Base-by-base conservation (phyloP, 2,329 filamentous ascomycete genomes). In the Purpureocillium takamizusanense region DNA sequence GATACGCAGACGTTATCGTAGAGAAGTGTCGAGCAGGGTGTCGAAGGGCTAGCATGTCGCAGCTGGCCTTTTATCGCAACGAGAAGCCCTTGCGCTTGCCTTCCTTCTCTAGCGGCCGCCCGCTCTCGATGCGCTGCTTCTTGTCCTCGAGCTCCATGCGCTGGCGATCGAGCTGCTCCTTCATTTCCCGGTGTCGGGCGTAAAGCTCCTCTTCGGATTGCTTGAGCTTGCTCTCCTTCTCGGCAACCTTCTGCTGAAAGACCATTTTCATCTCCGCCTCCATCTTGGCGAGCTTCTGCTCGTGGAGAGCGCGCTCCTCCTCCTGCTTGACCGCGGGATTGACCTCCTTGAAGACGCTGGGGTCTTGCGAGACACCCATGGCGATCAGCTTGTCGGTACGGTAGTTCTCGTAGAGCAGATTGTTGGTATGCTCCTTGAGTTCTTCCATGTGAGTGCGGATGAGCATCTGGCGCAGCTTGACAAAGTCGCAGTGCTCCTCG, bases 181-280 rank as follows among this genome's bases (percentile, higher is more conserved):
- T 98, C 92, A 98, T 98, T 74, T 98, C 92, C 61, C 90, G 83
- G 73, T 98, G 92, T 54, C 92, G 84, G 50, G 92, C 89, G 60
- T 97, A 97, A 42, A 98, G 73, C 74, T 98, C 92, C 65, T 98
- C 92, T 67, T 98, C 92, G 74, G 88, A 95, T 72, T 97, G 92
- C 73, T 94, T 94, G 63, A 98, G 74, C 72, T 98, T 98, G 78
- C 87, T 95, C 71, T 98, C 92, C 76, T 98, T 98, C 68, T 98
- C 92, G 50, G 87, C 81, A 25, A 98, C 92, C 83, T 98, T 98
- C 65, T 98, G 92, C 66, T 97, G 92, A 87, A 98, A 98, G 52
- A 98, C 92, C 86, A 95, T 95, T 86, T 98, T 98, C 92, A 98
- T 98, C 68, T 98, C 92, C 58, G 88, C 81, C 69, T 98, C 92